A percentile compares a stretch with the other conserved stretches of the same genome.
Evolutionary conservation across 495 filamentous ascomycete genomes (phyloP).

Genomic region (Aspergillus haitiensis): DNA sequence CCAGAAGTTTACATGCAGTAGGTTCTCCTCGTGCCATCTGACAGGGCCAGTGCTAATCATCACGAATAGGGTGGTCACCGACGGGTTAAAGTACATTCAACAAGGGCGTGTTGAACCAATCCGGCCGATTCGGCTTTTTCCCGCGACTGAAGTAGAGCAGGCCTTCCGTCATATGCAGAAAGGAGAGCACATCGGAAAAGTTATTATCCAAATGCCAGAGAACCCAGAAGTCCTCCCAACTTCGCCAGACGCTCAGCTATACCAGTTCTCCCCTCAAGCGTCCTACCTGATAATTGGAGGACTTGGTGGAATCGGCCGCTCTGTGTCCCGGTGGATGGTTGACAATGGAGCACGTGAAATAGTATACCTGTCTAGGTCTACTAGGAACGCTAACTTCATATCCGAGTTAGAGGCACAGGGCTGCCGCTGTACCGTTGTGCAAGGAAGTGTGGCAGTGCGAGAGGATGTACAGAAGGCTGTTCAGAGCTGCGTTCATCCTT

Average conservation of each 20-base stretch:
- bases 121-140: not conserved
- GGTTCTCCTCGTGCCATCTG: no score
- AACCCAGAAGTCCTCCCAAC: not conserved
- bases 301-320: conserved; percentile 10
- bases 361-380: conserved; percentile 43
- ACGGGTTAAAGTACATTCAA: not conserved
- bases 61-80: not conserved
- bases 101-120: not conserved
- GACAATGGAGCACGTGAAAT: conserved; percentile 56
- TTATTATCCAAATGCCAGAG: not conserved
- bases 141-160: not conserved
- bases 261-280: not conserved
- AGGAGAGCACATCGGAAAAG: not conserved
- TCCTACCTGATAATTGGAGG: conserved; percentile 15
- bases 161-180: conserved; percentile 1
- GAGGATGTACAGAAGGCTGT: no score
- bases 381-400: conserved; percentile 29
- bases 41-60: no score
- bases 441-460: no score
- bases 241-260: not conserved
- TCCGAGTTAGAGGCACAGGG: no score
- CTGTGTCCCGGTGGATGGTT: conserved; percentile 44
- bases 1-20: no score
- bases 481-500: no score
- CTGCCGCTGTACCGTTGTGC: no score